phyloP scores from a whole-genome alignment of 805 yeast species.

The Wickerhamiella hasegawae region DNA sequence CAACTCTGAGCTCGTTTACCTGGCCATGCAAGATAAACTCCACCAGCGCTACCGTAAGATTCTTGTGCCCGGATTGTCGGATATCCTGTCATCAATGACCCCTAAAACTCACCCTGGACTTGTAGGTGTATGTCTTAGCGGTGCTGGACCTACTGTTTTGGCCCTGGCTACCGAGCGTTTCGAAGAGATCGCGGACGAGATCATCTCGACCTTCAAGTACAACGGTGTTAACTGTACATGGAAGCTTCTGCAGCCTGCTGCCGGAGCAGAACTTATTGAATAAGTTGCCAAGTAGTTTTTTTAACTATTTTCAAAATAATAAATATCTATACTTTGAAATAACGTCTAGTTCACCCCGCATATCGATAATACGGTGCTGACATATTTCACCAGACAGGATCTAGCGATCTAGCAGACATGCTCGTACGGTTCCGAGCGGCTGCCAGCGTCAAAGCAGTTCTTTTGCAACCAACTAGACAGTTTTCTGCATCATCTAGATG shows the following conservation, averaged over 20 bases:
- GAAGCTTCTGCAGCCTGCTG: constrained; percentile 73
- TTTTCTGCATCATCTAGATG: no score
- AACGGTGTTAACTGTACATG: constrained; percentile 59
- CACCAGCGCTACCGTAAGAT: constrained; percentile 96
- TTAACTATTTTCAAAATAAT: no score
- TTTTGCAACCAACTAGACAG: background rate
- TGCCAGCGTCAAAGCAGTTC: background rate
- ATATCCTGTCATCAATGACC: constrained; percentile 62
- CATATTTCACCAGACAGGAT: background rate
- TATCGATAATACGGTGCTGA: background rate
- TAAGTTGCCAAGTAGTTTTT: no score
- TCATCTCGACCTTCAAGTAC: constrained; percentile 49
- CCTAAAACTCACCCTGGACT: constrained; percentile 73
- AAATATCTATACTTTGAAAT: no score
- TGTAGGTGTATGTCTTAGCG: constrained; percentile 86
- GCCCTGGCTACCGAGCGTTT: constrained; percentile 84
- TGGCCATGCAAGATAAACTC: constrained; percentile 91
- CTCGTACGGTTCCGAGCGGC: background rate
- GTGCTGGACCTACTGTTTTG: constrained; percentile 95
- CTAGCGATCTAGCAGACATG: background rate
- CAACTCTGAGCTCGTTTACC: constrained; percentile 65
- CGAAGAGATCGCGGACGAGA: constrained; percentile 65
- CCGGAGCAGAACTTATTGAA: constrained; percentile 43
- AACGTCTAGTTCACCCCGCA: no score
- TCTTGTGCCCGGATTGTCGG: constrained; percentile 79